Percentiles rank a stretch among this genome's conserved stretches.
phyloP scores from a whole-genome alignment of 2,329 filamentous ascomycete species.

The Coniochaeta hoffmannii region DNA sequence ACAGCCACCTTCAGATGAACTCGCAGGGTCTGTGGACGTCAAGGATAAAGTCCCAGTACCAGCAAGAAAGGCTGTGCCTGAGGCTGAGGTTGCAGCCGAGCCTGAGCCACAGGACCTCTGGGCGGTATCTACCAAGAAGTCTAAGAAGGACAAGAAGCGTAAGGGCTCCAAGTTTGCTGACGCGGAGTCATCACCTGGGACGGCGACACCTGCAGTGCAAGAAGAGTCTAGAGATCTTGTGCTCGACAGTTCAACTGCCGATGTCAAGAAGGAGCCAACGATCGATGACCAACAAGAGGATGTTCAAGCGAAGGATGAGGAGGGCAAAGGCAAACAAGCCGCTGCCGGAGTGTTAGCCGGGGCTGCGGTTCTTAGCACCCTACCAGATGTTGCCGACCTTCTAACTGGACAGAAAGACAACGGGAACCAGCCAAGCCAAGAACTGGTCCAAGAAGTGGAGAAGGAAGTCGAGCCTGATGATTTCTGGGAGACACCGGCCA shows the following conservation, averaged over 20 bases:
- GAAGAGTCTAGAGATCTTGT: slow-evolving; percentile 2
- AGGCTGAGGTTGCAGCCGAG: slow-evolving; percentile 3
- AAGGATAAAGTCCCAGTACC: not conserved
- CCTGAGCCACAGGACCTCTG: slow-evolving; percentile 12
- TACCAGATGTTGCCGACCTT: not conserved
- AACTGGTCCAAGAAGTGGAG: slow-evolving; percentile 6
- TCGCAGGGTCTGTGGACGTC: not conserved
- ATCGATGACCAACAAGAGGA: not conserved
- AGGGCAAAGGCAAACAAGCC: slow-evolving; percentile 14
- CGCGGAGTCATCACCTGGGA: slow-evolving; percentile 9
- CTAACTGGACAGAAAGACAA: not conserved
- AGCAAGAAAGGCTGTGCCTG: not conserved
- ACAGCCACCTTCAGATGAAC: not conserved
- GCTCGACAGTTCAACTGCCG: not conserved
- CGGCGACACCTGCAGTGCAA: slow-evolving; percentile 6
- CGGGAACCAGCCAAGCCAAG: not conserved
- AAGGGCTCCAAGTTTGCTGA: slow-evolving; percentile 16
- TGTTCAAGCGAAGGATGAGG: slow-evolving; percentile 19
- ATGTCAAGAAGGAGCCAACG: not conserved
- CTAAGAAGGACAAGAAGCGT: slow-evolving; percentile 27
- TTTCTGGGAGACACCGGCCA: slow-evolving; percentile 5
- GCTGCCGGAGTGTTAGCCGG: not conserved
- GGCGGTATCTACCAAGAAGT: slow-evolving; percentile 21
- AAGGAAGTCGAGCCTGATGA: slow-evolving; percentile 3
- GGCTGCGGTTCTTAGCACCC: not conserved